Evolutionary conservation across 202 grass and related monocot genomes (phyloP).

Genomic region (Sporobolus alterniflorus): DNA sequence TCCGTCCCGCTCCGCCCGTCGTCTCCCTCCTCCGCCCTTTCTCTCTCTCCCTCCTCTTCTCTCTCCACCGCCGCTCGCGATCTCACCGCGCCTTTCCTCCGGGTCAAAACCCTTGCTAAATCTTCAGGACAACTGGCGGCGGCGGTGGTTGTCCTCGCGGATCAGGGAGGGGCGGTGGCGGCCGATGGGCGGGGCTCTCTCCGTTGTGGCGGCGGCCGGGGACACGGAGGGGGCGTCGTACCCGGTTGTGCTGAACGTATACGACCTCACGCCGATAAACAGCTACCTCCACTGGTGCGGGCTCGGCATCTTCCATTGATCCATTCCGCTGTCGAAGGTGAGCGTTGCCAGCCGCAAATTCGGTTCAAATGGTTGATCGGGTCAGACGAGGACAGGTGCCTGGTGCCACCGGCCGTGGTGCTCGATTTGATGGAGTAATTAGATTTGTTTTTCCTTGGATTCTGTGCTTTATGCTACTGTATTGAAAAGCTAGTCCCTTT

Average conservation of each 20-base stretch:
- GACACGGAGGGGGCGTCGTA: slow-evolving; percentile 17
- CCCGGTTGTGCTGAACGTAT: slow-evolving; percentile 69
- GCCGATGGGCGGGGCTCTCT: slow-evolving; percentile 51
- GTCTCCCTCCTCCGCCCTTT: not conserved
- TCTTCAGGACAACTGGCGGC: not conserved
- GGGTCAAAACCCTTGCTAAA: slow-evolving; percentile 17
- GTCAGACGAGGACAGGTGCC: not conserved
- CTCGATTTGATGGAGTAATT: not conserved
- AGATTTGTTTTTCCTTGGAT: not conserved
- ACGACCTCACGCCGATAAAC: slow-evolving; percentile 90
- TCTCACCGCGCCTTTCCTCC: not conserved
- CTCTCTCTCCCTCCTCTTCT: not conserved
- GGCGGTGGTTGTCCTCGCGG: not conserved
- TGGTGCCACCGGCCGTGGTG: not conserved
- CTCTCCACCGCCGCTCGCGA: not conserved
- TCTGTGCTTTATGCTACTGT: not conserved
- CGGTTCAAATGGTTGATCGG: not conserved
- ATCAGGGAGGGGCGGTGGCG: not conserved
- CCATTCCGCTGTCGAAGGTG: slow-evolving; percentile 90
- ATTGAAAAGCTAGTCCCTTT: slow-evolving; percentile 11
- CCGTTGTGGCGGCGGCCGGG: slow-evolving; percentile 10
- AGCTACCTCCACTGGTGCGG: slow-evolving; percentile 92
- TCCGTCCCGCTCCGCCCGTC: slow-evolving; percentile 6
- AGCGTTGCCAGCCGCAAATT: slow-evolving; percentile 2
- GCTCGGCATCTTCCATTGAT: slow-evolving; percentile 90